A percentile compares a stretch with the other conserved stretches of the same genome.
These are phyloP conservation scores for Daldinia childiae DNA, from an alignment of 495 filamentous ascomycete genomes.

Conservation along the genomic window DNA sequence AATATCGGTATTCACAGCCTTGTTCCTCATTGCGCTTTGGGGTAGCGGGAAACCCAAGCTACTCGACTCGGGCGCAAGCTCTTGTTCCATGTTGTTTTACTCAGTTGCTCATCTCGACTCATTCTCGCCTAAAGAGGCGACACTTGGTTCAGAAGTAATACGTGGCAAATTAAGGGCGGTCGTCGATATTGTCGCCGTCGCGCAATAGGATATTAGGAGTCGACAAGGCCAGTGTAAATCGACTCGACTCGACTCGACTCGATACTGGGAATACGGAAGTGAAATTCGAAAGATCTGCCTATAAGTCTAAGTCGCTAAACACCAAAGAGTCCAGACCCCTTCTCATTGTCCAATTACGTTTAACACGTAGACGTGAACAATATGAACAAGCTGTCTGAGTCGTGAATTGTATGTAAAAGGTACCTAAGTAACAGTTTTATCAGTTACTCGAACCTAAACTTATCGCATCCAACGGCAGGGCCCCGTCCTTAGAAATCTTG, in stretches of 20 bases:
- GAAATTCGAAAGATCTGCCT: conserved; percentile 8
- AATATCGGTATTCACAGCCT: conserved; percentile 20
- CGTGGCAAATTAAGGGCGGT: not conserved
- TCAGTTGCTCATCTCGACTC: conserved; percentile 55
- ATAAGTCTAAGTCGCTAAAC: conserved; percentile 16
- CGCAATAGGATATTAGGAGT: conserved; percentile 14
- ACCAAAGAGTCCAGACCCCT: conserved; percentile 12
- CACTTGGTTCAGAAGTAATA: conserved; percentile 9
- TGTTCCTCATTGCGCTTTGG: conserved; percentile 25
- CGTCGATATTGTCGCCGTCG: conserved; percentile 2
- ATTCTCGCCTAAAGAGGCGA: conserved; percentile 51
- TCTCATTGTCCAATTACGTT: conserved; percentile 27
- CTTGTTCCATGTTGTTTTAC: conserved; percentile 49
- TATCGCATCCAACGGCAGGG: conserved; percentile 13
- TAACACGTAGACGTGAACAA: conserved; percentile 21
- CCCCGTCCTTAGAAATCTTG: conserved; percentile 23
- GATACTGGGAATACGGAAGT: not conserved
- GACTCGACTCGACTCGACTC: not conserved
- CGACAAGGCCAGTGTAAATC: not conserved
- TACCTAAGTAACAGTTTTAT: not conserved
- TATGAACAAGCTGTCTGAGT: conserved; percentile 15
- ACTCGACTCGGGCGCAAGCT: conserved; percentile 37
- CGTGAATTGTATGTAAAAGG: conserved; percentile 1
- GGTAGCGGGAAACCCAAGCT: conserved; percentile 23
- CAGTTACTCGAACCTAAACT: not conserved